Evolutionary conservation across 768 basidiomycete genomes (phyloP), one percentile per base, ranked within the genome.

Genomic region (Lentinula aciculospora): DNA sequence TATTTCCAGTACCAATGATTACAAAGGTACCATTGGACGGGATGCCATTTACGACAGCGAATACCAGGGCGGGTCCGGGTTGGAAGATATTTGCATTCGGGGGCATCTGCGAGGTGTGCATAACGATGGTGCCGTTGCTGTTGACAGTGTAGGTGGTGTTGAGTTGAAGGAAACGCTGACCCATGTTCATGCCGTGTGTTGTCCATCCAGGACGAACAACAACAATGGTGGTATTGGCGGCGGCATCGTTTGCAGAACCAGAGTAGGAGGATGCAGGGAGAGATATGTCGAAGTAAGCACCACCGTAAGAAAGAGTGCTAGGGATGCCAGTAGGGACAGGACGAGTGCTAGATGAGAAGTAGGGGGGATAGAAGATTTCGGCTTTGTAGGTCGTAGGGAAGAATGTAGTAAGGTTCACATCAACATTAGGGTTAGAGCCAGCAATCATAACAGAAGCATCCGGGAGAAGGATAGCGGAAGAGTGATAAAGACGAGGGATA

Each of bases 341-440:
- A 10, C 94, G 87, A 0, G 76, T 75, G 47, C 71, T 66, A 7
- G 87, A 79, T 44, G 81, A 76, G 76, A 88, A 98, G 74, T 96
- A 99, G 8, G 85, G 79, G 0, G 96, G 96, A 75, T 94, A 98
- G 77, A 94, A 99, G 45, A 86, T 80, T 68, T 96, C 94, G 1
- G 88, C 86, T 32, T 82, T 74, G 66, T 94, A 95, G 27, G 86
- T 83, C 1, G 93, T 93, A 1, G 88, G 86, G 76, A 77, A 93
- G 37, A 77, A 39, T 9, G 81, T 79, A n/a, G 74, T 69, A 37
- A 74, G 60, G 64, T 88, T 86, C 60, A 88, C 86, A 63, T 98
- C 94, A 34, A 89, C 77, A 66, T 95, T 95, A 1, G 95, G 94
- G 73, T 98, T 98, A 34, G 92, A 93, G 5, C 96, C 96, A 32